Evolutionary conservation across 1,284 basidiomycete genomes (phyloP).

Genomic region (Apiotrichum mycotoxinovorans): DNA sequence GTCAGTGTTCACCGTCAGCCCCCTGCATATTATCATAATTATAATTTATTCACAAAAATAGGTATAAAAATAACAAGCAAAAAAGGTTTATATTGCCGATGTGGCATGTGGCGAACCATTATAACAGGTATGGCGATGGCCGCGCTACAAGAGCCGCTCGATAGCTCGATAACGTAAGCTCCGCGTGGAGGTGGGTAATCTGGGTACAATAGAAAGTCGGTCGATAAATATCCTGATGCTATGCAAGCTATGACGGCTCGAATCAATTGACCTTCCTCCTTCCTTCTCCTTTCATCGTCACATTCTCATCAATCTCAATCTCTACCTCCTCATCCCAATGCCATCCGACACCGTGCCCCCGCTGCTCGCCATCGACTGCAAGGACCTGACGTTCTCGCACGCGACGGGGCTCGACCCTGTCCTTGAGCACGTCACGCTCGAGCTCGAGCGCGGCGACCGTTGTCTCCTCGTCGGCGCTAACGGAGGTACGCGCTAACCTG

Average conservation of each 20-base stretch:
- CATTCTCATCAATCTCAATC: neutral
- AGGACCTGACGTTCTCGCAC: constrained; percentile 64
- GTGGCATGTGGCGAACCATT: too few relatives aligned
- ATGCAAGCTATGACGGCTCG: too few relatives aligned
- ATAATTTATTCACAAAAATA: too few relatives aligned
- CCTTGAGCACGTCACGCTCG: constrained; percentile 64
- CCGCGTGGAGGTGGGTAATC: too few relatives aligned
- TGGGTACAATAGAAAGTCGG: too few relatives aligned
- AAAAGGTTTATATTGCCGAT: neutral
- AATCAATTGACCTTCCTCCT: neutral
- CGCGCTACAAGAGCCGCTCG: too few relatives aligned
- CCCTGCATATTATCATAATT: too few relatives aligned
- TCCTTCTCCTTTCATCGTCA: neutral
- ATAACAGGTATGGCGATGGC: too few relatives aligned
- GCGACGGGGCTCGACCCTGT: constrained; percentile 49
- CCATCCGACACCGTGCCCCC: neutral
- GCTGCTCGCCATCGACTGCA: constrained; percentile 55
- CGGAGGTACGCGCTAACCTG: constrained; percentile 59
- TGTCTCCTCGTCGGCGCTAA: constrained; percentile 87
- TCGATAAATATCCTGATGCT: too few relatives aligned
- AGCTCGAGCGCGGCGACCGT: constrained; percentile 67
- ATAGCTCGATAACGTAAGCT: too few relatives aligned
- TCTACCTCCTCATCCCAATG: constrained; percentile 5
- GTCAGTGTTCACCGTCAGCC: too few relatives aligned
- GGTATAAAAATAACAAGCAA: too few relatives aligned